Percentiles rank a stretch among this genome's conserved stretches.
Conservation (phyloP, 2,329 filamentous ascomycete genomes). For the Alternaria solani region DNA sequence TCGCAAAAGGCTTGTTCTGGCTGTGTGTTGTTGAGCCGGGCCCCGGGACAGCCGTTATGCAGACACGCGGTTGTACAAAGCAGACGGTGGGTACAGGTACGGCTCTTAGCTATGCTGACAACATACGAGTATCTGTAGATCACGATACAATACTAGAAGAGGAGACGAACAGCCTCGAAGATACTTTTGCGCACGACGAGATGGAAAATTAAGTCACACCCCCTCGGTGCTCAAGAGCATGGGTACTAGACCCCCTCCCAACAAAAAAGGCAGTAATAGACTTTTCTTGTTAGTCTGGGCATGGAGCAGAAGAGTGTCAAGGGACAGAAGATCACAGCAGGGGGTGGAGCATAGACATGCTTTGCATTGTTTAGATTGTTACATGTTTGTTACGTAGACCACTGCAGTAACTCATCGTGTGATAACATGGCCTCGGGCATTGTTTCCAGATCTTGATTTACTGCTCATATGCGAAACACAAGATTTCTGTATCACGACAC, state of each 20-base stretch:
- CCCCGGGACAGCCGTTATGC: slow-evolving; percentile 12
- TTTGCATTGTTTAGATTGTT: background rate
- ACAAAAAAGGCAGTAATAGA: slow-evolving; percentile 41
- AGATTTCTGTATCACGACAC: background rate
- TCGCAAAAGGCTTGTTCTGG: slow-evolving; percentile 15
- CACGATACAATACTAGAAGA: background rate
- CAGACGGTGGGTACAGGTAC: slow-evolving; percentile 2
- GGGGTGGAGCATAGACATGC: slow-evolving; percentile 29
- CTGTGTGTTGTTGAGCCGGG: background rate
- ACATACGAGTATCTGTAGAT: background rate
- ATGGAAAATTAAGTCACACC: background rate
- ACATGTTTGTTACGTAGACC: background rate
- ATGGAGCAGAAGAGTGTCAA: slow-evolving; percentile 67
- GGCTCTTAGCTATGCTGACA: background rate
- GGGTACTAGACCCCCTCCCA: background rate
- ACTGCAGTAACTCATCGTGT: rapidly evolving
- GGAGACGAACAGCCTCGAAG: background rate
- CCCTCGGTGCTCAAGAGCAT: background rate
- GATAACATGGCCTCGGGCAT: background rate
- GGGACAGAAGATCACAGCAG: slow-evolving; percentile 58
- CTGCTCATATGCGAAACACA: too few species aligned
- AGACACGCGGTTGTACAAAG: background rate
- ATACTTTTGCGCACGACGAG: background rate
- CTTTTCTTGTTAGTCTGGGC: slow-evolving; percentile 54
- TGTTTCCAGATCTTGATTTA: background rate